Evolutionary conservation across 805 yeast genomes (phyloP), one percentile per base, ranked within the genome.

Genomic region (Nakazawaea ernobii): DNA sequence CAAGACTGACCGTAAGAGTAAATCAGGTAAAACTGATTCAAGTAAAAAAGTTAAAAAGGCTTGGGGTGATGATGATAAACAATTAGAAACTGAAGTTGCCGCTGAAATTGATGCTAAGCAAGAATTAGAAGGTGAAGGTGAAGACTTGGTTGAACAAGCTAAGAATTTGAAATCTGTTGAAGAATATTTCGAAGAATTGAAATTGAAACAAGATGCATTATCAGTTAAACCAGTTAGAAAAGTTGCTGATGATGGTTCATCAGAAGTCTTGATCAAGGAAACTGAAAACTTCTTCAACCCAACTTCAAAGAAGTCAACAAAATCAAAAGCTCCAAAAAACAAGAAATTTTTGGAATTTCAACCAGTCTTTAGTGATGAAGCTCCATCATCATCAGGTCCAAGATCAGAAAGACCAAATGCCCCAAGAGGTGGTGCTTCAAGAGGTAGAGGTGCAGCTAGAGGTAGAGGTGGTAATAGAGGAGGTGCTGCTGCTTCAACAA

Each of bases 41-140:
- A 79, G 77, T 59, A 91, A 89, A 84, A 83, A 85, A 70, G 77
- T 84, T 63, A 79, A 76, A 68, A 84, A 82, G 71, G 91, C 90
- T 57, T 88, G 96, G 92, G 95, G 96, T 65, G 88, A 83, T 65
- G 80, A 84, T 69, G 72, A 74, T 62, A 75, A 73, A 65, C 87
- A 82, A 75, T 80, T 76, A 66, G 85, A 73, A 56, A 86, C 79
- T 57, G 89, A 82, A 69, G 56, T 61, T 53, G 86, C 78, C 56
- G 86, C 77, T 52, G 65, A 50, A 38, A 68, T 57, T 50, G 68
- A 60, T 52, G 71, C 63, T 44, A 72, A 65, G 45, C 68, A 57
- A 38, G 73, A 66, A 50, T 69, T 66, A 53, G 71, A 63, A 53
- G 59, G 53, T 14, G 65, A 58, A 32, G 69, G 55, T 32, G 75